Base-by-base conservation (phyloP, 495 filamentous ascomycete species). In the Tuber calosporum region DNA sequence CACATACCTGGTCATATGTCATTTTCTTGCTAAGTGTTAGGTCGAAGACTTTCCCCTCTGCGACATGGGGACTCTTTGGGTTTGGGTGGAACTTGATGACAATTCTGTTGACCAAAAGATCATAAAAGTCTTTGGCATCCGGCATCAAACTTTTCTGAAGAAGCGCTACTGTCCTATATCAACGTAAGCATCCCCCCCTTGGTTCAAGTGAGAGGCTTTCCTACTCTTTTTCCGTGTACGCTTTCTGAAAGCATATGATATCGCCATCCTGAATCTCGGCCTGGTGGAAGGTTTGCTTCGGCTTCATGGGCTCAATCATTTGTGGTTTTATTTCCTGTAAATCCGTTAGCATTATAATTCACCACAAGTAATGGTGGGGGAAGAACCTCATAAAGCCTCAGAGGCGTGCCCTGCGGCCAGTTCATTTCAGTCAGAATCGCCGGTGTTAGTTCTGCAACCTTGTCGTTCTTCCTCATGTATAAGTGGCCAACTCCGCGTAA, bases 221-320 rank as follows among this genome's bases (percentile, higher is more conserved):
- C 73, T 78, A 84, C 82, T 92, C 90, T 53, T 89, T 86, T 30
- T 92, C 90, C 74, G 86, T 86, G 42, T 89, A 81, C 20, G 85
- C 79, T 72, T 86, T 87, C 82, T 97, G 94, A 84, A 98, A 97
- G 77, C 93, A 97, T 41, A 99, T 88, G 78, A 99, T 97, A 81
- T 99, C 95, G 58, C 95, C 95, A 80, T 98, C 94, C 80, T 97
- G 94, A 62, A 99, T 92, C 82, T 99, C 95, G 3, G 94, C 93
- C 70, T 92, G 89, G 68, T 91, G 89, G 73, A 99, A 87, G 0
- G 93, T 91, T 79, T 92, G 87, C 82, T 96, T 98, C 1, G 90
- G 89, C 82, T 97, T 97, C 86, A 98, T 92, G 19, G 87, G 85
- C 77, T 99, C 95, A 79, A 99, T 96, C 94, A 98, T 98, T 69